Evolutionary conservation across 371 early-diverging fungal species (phyloP).

Genomic region (Mortierella sp.): DNA sequence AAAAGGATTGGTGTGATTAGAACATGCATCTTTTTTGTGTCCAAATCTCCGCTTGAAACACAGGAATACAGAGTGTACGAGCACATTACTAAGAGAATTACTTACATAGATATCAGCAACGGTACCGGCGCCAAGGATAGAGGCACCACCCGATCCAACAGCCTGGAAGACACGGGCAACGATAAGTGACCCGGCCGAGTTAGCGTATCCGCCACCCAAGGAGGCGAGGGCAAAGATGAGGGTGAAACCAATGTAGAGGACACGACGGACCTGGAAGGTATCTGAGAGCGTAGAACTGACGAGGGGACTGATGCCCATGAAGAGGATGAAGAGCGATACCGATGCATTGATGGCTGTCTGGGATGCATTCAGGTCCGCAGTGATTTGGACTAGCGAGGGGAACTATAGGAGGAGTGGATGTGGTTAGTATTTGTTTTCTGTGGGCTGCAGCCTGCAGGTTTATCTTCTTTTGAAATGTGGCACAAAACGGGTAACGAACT

Average conservation of each 20-base stretch:
- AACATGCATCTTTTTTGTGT: neutral
- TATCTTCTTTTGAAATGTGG: neutral
- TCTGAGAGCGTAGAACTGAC: conserved; percentile 82
- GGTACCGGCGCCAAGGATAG: conserved; percentile 81
- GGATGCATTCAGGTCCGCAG: conserved; percentile 63
- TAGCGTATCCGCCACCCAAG: conserved; percentile 75
- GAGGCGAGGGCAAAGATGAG: conserved; percentile 70
- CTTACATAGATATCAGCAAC: conserved; percentile 69
- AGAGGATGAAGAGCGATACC: conserved; percentile 68
- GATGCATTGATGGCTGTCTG: conserved; percentile 66
- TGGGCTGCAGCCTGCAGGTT: neutral
- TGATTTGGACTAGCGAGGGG: conserved; percentile 66
- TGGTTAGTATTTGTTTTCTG: neutral
- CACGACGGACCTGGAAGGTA: conserved; percentile 69
- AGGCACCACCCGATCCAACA: conserved; percentile 78
- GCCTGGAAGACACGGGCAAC: conserved; percentile 77
- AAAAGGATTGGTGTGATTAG: conserved; percentile 28
- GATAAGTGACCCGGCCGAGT: conserved; percentile 67
- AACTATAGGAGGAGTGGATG: conserved; percentile 41
- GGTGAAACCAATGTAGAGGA: conserved; percentile 72
- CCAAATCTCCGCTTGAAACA: conserved; percentile 50
- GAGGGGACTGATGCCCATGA: conserved; percentile 74
- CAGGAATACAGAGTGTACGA: conserved; percentile 47
- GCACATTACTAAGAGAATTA: conserved; percentile 41
- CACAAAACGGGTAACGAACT: neutral